Evolutionary conservation across 176 grass and related monocot genomes (phyloP), one percentile per base, ranked within the genome.

Genomic region (Rhynchospora breviuscula): DNA sequence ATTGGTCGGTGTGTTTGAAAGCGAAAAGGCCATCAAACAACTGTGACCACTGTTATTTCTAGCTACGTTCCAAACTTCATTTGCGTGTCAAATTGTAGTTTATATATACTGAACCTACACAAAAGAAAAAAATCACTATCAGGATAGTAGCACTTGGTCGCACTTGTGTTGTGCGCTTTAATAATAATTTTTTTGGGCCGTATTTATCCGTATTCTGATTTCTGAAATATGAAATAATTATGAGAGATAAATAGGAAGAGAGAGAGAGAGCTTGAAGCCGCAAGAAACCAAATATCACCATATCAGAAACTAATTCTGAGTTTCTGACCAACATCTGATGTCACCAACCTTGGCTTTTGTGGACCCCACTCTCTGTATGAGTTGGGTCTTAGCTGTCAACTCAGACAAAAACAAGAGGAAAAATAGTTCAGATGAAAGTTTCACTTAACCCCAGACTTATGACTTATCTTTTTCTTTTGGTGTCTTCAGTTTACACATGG

Each of bases 381-480:
- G 80, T 82, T 82, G 80, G 31, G 25, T 82, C 58, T 82, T 82
- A 82, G 80, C 80, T 82, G 80, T 82, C 80, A 51, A n/a, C 7
- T 68, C 1, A 59, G 78, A 35, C 10, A 53, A 67, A 61, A 47
- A 81, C 58, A 60, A 81, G 56, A 60, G 78, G 19, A 61, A 68
- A 68, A 59, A 44, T 51, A 29, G 80, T 66, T 82, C 60, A 68
- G 63, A 82, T 66, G 15, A 67, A 46, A 66, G 46, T 81, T 40
- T 46, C 62, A 67, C 80, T 82, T 12, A 29, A 29, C 26, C 26
- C 26, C 26, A 1, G 26, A 29, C 14, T 40, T n/a, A n/a, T 29
- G 9, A 12, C 18, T 1, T 15, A 25, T 18, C 13, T 65, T 63
- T 26, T 18, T 70, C 7, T 65, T 47, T 14, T 53, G 31, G 12